These are phyloP conservation scores for Colletotrichum phormii DNA, from an alignment of 2,329 filamentous ascomycete species.

Conservation along the genomic window DNA sequence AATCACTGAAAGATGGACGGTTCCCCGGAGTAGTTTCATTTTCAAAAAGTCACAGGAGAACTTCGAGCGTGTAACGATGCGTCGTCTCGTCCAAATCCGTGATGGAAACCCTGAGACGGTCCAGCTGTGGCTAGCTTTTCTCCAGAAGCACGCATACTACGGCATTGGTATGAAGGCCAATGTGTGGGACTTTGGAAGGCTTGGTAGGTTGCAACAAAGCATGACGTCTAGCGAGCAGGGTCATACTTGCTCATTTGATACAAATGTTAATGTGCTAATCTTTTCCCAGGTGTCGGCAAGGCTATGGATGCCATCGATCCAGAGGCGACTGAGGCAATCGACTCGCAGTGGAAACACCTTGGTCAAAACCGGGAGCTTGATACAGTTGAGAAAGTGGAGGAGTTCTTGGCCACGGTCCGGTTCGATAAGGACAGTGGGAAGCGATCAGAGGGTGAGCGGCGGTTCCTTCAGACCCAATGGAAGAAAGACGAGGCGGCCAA, in stretches of 20 bases:
- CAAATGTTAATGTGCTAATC: constrained; percentile 26
- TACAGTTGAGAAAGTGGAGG: constrained; percentile 66
- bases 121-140: constrained; percentile 90
- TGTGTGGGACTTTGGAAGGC: constrained; percentile 85
- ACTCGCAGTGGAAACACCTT: constrained; percentile 66
- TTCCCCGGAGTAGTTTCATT: constrained; percentile 88
- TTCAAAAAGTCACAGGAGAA: constrained; percentile 99
- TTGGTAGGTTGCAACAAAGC: constrained; percentile 56
- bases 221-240: no score
- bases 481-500: constrained; percentile 13
- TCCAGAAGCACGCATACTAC: constrained; percentile 92
- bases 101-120: constrained; percentile 92
- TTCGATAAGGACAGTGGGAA: constrained; percentile 47
- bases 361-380: constrained; percentile 63
- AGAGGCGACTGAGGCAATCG: constrained; percentile 55
- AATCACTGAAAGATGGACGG: constrained; percentile 93
- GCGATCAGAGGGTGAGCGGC: constrained; percentile 24
- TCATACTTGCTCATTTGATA: not conserved
- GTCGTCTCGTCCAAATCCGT: constrained; percentile 89
- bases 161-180: constrained; percentile 99
- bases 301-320: constrained; percentile 62
- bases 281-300: constrained; percentile 59
- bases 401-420: constrained; percentile 65
- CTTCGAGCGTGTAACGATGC: constrained; percentile 90
- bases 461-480: constrained; percentile 20